These are phyloP conservation scores for Nicotiana tabacum DNA, from an alignment of 257 asterid genomes.

Conservation along the genomic window DNA sequence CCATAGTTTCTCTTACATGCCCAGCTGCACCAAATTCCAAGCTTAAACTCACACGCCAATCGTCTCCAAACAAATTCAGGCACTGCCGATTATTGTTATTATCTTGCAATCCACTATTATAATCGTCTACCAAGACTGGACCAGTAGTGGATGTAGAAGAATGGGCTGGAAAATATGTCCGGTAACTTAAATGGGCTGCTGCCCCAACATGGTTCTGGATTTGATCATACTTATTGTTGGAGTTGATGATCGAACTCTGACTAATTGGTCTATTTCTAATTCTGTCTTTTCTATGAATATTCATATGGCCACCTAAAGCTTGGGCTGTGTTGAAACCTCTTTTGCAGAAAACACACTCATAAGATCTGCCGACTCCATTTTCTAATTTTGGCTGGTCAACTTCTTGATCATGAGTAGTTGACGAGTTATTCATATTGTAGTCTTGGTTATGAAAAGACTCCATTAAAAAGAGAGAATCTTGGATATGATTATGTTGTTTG, in stretches of 20 bases:
- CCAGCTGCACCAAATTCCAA: constrained; percentile 24
- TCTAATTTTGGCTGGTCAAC: constrained; percentile 18
- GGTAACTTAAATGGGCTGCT: constrained; percentile 11
- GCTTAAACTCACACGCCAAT: constrained; percentile 41
- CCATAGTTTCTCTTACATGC: constrained; percentile 11
- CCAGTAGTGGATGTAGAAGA: constrained; percentile 1
- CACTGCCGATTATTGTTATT: background rate
- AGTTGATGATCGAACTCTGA: background rate
- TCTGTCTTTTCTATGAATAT: constrained; percentile 67
- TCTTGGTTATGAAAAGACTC: constrained; percentile 28
- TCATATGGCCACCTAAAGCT: constrained; percentile 91
- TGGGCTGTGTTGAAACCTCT: constrained; percentile 86
- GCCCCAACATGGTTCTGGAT: background rate
- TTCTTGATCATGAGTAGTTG: constrained; percentile 16
- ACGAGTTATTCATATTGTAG: constrained; percentile 8
- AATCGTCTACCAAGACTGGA: background rate
- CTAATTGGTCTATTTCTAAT: constrained; percentile 29
- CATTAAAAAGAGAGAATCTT: constrained; percentile 8
- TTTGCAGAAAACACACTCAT: constrained; percentile 76
- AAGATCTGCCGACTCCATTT: constrained; percentile 51
- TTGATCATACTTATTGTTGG: too few species aligned
- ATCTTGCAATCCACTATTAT: background rate
- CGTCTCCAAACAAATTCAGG: constrained; percentile 17
- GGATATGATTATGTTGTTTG: background rate
- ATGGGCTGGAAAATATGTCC: constrained; percentile 20